phyloP scores from a whole-genome alignment of 805 yeast genomes.

The Allodekkera sacchari region DNA sequence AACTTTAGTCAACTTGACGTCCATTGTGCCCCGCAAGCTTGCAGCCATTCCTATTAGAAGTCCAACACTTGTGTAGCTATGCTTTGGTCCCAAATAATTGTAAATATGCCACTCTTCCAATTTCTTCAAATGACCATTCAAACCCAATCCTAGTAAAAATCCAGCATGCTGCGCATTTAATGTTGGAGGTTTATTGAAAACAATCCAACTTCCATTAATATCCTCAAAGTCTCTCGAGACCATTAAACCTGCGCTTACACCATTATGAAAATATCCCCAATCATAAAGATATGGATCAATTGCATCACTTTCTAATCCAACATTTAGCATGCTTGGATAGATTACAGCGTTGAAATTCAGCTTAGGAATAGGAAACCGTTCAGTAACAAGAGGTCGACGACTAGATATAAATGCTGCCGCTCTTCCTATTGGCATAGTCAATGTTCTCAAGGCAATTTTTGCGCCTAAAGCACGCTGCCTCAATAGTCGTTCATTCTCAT shows the following conservation, averaged over 20 bases:
- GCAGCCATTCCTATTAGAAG: constrained; percentile 89
- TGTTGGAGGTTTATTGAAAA: constrained; percentile 67
- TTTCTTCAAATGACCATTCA: constrained; percentile 76
- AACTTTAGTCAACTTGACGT: constrained; percentile 80
- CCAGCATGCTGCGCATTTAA: constrained; percentile 88
- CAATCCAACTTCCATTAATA: constrained; percentile 85
- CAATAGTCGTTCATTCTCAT: constrained; percentile 48
- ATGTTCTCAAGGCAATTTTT: constrained; percentile 58
- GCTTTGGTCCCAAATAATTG: constrained; percentile 86
- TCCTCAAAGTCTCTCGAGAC: constrained; percentile 62
- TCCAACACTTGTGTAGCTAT: constrained; percentile 77
- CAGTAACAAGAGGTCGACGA: constrained; percentile 73
- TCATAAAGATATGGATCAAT: constrained; percentile 41
- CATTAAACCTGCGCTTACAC: constrained; percentile 75
- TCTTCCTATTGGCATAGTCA: constrained; percentile 71
- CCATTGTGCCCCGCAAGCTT: constrained; percentile 74
- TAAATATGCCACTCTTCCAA: constrained; percentile 96
- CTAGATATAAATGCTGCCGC: constrained; percentile 65
- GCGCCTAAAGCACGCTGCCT: constrained; percentile 51
- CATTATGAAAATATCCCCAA: constrained; percentile 92
- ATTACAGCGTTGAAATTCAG: constrained; percentile 62
- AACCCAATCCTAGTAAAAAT: constrained; percentile 82
- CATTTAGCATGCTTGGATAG: constrained; percentile 54
- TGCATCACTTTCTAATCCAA: constrained; percentile 47
- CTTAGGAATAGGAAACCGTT: constrained; percentile 71